Base-by-base conservation (phyloP, 2,329 filamentous ascomycete species). In the Ophiostoma australiae region DNA sequence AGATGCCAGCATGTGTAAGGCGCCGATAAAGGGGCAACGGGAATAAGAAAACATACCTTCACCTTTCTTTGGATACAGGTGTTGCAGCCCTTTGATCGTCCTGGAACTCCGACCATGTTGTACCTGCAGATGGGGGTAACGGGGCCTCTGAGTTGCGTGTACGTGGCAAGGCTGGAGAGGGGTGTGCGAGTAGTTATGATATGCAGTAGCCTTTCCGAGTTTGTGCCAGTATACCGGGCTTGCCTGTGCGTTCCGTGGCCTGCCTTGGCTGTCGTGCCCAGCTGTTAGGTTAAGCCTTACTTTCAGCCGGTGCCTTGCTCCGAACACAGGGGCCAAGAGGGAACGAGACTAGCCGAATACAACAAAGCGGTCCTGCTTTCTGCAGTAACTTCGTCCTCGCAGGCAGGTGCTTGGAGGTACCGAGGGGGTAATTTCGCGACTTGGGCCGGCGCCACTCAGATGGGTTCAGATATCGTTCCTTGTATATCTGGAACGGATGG, bases 81-180 rank as follows among this genome's bases (percentile, higher is more conserved):
- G 58, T 74, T 74, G 71, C 73, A 75, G 1, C 72, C 74, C 44
- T 74, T 75, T 17, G 74, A 75, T 4, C 74, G 73, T 48, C 74
- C 73, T 8, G 74, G 73, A 27, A 75, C 74, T 1, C 74, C 74
- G 7, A 75, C 74, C 73, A 75, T 75, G n/a, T 63, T 70, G 68
- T 68, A 15, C 61, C 31, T 65, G 58, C 58, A 52, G 70, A 17
- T 58, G 20, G 15, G 17, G 17, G 5, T 37, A 37, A 33, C 58
- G 23, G 52, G 52, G 52, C 17, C 6, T 58, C 52, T 27, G 52
- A 10, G 52, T n/a, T 58, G 17, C 27, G 23, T 17, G 27, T 63
- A 33, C 13, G 58, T 63, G 58, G 58, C 58, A 63, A 33, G 27
- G 58, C 33, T 65, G 61, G 33, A 37, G 13, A 35, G 15, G 15